Percentiles rank a stretch among this genome's conserved stretches.
These are phyloP conservation scores for Leccinum longicurvipes DNA, from an alignment of 768 basidiomycete species.

Conservation along the genomic window DNA sequence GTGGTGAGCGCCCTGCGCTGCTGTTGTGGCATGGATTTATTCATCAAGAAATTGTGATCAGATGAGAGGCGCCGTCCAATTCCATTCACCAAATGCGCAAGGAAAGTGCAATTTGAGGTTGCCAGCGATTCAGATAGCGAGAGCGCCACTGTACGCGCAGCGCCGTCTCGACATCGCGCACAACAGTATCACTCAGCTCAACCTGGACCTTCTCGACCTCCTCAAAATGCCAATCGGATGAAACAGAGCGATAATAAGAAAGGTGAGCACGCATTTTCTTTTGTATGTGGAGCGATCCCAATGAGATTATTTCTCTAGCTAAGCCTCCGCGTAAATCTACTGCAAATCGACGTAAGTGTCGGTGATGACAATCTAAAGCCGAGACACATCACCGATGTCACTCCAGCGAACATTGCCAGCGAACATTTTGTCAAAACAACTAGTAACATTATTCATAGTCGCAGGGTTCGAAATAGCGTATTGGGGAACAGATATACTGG, in stretches of 20 bases:
- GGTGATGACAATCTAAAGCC: background rate
- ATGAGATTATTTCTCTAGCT: slow-evolving; percentile 2
- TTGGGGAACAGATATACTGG: slow-evolving; percentile 6
- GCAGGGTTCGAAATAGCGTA: background rate
- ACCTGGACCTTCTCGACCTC: background rate
- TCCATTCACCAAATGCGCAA: background rate
- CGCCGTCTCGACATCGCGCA: slow-evolving; percentile 2
- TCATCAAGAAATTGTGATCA: slow-evolving; percentile 1
- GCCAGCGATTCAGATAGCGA: slow-evolving; percentile 13
- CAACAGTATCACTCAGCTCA: background rate
- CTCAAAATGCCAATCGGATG: background rate
- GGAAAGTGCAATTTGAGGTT: slow-evolving; percentile 16
- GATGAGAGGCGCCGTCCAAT: slow-evolving; percentile 2
- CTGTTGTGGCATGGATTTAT: background rate
- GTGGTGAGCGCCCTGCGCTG: background rate
- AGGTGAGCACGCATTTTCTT: background rate
- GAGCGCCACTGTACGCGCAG: slow-evolving; percentile 10
- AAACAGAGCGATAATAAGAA: slow-evolving; percentile 4
- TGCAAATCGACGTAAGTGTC: slow-evolving; percentile 14
- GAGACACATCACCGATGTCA: background rate
- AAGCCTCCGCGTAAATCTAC: slow-evolving; percentile 2
- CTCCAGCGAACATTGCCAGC: slow-evolving; percentile 9
- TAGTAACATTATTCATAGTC: background rate
- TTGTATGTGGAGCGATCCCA: background rate
- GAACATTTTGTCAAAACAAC: slow-evolving; percentile 6